These are phyloP conservation scores for Neopestalotiopsis sp. DNA, from an alignment of 2,329 filamentous ascomycete species.

Conservation along the genomic window DNA sequence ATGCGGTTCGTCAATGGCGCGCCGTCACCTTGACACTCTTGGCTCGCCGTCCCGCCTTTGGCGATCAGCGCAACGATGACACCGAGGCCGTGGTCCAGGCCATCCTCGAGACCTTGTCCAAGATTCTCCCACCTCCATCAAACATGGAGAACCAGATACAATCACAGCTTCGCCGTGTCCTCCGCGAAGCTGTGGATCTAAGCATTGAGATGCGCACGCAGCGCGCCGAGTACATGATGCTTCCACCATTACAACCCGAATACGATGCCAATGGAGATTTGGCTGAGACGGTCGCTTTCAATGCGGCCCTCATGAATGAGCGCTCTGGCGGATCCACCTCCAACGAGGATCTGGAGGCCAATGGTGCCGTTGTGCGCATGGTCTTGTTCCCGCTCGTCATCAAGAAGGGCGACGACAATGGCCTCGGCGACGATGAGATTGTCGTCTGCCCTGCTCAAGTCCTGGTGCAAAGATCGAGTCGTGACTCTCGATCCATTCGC, in stretches of 20 bases:
- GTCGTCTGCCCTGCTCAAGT: constrained; percentile 96
- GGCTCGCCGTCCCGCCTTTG: constrained; percentile 79
- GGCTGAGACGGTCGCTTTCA: constrained; percentile 86
- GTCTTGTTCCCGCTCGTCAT: constrained; percentile 96
- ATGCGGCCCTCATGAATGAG: constrained; percentile 93
- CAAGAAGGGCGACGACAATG: constrained; percentile 90
- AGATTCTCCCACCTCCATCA: constrained; percentile 84
- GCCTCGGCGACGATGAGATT: constrained; percentile 89
- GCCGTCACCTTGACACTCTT: constrained; percentile 92
- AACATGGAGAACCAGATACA: constrained; percentile 82
- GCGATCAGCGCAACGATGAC: constrained; percentile 82
- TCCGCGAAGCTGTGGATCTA: constrained; percentile 86
- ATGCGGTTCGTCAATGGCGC: constrained; percentile 96
- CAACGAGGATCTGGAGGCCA: constrained; percentile 81
- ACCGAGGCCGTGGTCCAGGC: constrained; percentile 95
- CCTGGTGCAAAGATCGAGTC: constrained; percentile 67
- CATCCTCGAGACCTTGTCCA: constrained; percentile 82
- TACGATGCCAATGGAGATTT: constrained; percentile 94
- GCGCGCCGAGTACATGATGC: constrained; percentile 97
- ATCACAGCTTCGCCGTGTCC: constrained; percentile 83
- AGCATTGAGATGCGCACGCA: constrained; percentile 98
- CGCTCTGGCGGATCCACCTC: constrained; percentile 71
- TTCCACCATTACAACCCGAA: constrained; percentile 91
- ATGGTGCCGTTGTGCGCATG: constrained; percentile 81
- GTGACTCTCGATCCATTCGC: constrained; percentile 34